Percentiles rank a stretch among this genome's conserved stretches.
These are phyloP conservation scores for Fusarium graminum DNA, from an alignment of 2,329 filamentous ascomycete genomes.

Conservation along the genomic window DNA sequence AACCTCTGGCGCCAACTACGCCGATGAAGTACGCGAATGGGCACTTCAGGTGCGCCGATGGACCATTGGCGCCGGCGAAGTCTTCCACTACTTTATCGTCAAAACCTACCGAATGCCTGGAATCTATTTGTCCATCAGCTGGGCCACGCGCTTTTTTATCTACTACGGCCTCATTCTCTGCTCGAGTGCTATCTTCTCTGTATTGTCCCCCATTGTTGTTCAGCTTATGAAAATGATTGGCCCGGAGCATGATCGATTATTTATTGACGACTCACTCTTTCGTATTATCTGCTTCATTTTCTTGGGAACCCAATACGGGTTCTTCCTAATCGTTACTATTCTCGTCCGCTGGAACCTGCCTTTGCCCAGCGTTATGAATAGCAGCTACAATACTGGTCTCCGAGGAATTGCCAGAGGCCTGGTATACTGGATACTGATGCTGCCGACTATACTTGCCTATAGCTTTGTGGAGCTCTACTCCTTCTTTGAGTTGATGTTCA, in stretches of 20 bases:
- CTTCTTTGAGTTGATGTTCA: conserved; percentile 35
- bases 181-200: conserved; percentile 32
- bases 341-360: conserved; percentile 30
- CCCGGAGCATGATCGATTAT: conserved; percentile 14
- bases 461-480: conserved; percentile 38
- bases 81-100: conserved; percentile 42
- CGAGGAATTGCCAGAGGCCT: conserved; percentile 19
- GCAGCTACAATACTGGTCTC: conserved; percentile 16
- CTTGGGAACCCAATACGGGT: conserved; percentile 23
- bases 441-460: conserved; percentile 35
- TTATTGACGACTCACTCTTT: conserved; percentile 21
- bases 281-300: conserved; percentile 28
- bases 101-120: conserved; percentile 37
- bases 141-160: conserved; percentile 33
- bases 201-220: conserved; percentile 24
- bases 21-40: conserved; percentile 37
- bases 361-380: conserved; percentile 1
- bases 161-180: conserved; percentile 37
- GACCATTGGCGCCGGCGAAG: conserved; percentile 40
- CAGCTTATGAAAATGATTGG: conserved; percentile 25
- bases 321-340: conserved; percentile 21
- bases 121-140: conserved; percentile 26
- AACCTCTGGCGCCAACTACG: conserved; percentile 32
- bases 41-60: conserved; percentile 36
- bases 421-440: conserved; percentile 32